Evolutionary conservation across 1,139 yeast genomes (phyloP), one percentile per base, ranked within the genome.

Genomic region (Hanseniaspora gamundiae): DNA sequence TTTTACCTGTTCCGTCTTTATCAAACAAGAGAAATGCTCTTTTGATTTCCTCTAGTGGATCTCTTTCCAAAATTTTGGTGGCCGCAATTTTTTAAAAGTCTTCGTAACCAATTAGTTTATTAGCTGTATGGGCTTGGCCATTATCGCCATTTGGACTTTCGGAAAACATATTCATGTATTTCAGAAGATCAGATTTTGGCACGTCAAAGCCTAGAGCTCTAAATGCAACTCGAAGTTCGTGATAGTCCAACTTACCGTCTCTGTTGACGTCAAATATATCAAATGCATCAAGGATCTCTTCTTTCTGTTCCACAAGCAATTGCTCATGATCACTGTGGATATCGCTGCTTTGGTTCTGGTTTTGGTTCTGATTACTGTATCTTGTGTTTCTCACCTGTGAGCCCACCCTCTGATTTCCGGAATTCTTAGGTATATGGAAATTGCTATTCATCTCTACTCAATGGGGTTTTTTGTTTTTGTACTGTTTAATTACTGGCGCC

Each of bases 251-350:
- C 50, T 73, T 74, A 13, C 95, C 95, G 60, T 91, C 98, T 47
- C 78, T 80, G 60, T 91, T 86, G 80, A 86, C 81, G 57, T 91
- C 98, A 61, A 93, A 93, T 38, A 91, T 69, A 42, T 83, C 76
- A 60, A 93, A 93, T 52, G 97, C 98, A 59, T 91, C 97, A 50
- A 88, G 70, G 52, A 91, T 87, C 59, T 91, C 97, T 55, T 83
- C 93, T 52, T 81, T 80, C 60, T 91, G 96, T 56, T 88, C 97
- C 45, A 85, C 88, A 42, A 87, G 69, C 45, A 88, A 69, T 54
- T 86, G 94, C 39, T 68, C 68, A 53, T 76, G 76, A 14, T 16
- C 35, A n/a, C 8, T 30, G 17, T 30, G 10, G 43, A 26, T 52
- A 76, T 46, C 40, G 51, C 57, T 14, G 57, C 51, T 19, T 13